These are phyloP conservation scores for Silene conica DNA, from an alignment of 148 eudicot genomes.

Conservation along the genomic window DNA sequence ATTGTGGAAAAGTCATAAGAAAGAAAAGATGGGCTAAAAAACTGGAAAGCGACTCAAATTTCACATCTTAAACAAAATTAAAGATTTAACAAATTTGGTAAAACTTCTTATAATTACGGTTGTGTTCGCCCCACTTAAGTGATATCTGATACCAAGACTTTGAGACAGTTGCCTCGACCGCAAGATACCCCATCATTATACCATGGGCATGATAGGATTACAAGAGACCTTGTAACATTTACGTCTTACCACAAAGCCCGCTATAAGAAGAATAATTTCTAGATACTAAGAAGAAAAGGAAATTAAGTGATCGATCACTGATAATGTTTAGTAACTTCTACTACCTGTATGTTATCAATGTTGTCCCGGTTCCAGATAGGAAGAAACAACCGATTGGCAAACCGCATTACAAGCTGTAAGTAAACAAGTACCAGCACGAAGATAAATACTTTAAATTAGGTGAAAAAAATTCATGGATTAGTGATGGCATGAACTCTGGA, in stretches of 20 bases:
- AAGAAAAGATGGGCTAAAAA: too few relatives aligned
- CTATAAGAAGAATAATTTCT: neutral
- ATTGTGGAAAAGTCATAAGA: too few relatives aligned
- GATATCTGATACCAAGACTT: neutral
- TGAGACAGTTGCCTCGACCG: neutral
- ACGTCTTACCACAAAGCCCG: neutral
- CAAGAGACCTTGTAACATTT: neutral
- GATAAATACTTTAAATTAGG: neutral
- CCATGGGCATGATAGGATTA: too few relatives aligned
- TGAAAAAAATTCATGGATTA: neutral
- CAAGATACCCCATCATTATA: neutral
- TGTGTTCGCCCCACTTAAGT: neutral
- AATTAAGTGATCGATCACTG: neutral
- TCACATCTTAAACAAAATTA: neutral
- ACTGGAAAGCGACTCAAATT: neutral
- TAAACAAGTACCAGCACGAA: constrained; percentile 9
- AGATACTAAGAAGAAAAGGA: neutral
- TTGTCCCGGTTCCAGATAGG: constrained; percentile 97
- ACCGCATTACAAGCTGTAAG: constrained; percentile 92
- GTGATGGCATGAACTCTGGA: neutral
- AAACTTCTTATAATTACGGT: neutral
- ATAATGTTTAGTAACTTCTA: too few relatives aligned
- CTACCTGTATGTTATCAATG: constrained; percentile 41
- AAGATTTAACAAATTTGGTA: neutral
- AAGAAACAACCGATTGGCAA: constrained; percentile 88